These are phyloP conservation scores for Penicillium sp. DNA, from an alignment of 2,329 filamentous ascomycete genomes.

Conservation along the genomic window DNA sequence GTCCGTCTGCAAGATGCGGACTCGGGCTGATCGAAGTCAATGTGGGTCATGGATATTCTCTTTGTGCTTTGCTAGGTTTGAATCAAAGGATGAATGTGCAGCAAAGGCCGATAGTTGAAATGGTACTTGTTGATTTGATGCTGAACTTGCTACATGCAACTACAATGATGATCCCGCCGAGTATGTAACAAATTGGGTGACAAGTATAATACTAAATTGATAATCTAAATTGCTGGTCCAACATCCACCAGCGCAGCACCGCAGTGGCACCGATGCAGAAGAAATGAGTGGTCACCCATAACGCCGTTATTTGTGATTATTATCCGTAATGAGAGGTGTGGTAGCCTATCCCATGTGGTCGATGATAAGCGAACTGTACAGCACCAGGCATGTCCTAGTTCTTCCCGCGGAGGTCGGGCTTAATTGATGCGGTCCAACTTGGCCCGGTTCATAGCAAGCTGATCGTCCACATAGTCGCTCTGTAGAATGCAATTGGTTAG, in stretches of 20 bases:
- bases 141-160: no score
- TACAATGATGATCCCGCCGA: neutral
- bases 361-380: conserved; percentile 26
- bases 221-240: conserved; percentile 18
- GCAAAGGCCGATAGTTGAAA: no score
- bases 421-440: conserved; percentile 63
- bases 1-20: no score
- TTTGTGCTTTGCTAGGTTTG: no score
- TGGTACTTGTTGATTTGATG: no score
- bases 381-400: conserved; percentile 36
- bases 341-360: conserved; percentile 4
- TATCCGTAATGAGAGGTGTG: conserved; percentile 13
- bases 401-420: conserved; percentile 7
- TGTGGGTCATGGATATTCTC: no score
- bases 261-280: conserved; percentile 6
- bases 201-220: conserved; percentile 22
- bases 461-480: conserved; percentile 83
- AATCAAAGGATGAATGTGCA: no score
- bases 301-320: conserved; percentile 28
- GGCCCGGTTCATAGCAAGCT: conserved; percentile 77
- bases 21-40: no score
- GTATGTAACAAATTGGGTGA: neutral
- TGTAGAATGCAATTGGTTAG: conserved; percentile 43
- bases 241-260: conserved; percentile 7
- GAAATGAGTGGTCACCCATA: conserved; percentile 17